Evolutionary conservation across 2,329 filamentous ascomycete genomes (phyloP).

Genomic region (Aspergillus unguis): DNA sequence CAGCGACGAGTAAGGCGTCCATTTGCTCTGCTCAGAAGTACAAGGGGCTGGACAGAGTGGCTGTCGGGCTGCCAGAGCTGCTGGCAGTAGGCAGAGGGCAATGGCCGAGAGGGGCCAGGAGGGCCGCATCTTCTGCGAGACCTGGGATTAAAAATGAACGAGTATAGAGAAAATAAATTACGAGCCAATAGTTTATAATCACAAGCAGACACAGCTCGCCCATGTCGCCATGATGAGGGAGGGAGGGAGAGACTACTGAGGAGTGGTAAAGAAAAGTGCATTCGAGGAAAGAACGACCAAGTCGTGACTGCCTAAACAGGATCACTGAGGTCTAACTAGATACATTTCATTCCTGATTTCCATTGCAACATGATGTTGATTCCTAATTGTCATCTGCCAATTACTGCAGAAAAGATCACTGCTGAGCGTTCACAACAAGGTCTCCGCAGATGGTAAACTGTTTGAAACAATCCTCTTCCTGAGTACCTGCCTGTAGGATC

Average conservation of each 20-base stretch:
- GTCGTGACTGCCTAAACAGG: neutral
- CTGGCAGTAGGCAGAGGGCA: neutral
- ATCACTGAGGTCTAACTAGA: no score
- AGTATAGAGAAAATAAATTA: neutral
- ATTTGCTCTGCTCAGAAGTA: neutral
- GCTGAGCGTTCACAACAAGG: no score
- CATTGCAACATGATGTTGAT: no score
- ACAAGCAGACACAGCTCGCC: neutral
- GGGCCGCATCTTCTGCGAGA: neutral
- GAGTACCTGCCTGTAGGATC: no score
- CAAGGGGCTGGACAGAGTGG: conserved; percentile 2
- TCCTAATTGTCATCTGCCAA: no score
- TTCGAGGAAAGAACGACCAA: neutral
- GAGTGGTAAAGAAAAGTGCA: neutral
- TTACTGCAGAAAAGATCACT: no score
- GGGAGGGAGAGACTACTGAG: neutral
- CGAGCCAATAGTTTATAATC: neutral
- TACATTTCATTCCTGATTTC: no score
- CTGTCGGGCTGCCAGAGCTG: neutral
- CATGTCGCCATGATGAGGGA: neutral
- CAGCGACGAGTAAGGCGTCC: conserved; percentile 4
- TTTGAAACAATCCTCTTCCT: no score
- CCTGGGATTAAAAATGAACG: neutral
- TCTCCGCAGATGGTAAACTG: no score
- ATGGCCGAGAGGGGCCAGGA: neutral